Conservation (phyloP, 129 eudicot genomes). For the Saussurea involucrata region DNA sequence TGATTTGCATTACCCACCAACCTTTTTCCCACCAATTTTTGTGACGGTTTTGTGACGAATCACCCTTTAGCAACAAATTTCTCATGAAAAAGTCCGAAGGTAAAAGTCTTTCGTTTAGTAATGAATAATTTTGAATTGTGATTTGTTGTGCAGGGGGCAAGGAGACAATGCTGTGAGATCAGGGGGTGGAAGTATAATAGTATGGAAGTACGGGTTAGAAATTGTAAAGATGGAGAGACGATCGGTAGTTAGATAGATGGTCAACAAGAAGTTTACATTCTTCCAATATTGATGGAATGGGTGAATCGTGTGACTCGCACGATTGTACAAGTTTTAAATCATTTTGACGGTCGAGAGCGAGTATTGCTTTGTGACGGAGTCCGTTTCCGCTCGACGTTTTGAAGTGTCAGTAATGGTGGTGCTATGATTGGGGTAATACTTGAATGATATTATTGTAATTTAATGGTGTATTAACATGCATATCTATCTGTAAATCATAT, state of each 20-base stretch:
- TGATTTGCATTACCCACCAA: too few species aligned
- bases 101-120: too few species aligned
- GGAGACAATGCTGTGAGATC: conserved; percentile 75
- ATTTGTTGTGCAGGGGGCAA: conserved; percentile 51
- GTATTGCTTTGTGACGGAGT: not conserved
- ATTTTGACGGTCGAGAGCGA: conserved; percentile 1
- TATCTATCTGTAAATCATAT: too few species aligned
- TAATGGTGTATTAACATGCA: not conserved
- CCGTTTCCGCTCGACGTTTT: not conserved
- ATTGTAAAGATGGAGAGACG: conserved; percentile 49
- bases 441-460: not conserved
- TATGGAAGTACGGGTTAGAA: conserved; percentile 54
- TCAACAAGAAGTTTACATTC: not conserved
- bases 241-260: conserved; percentile 30
- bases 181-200: conserved; percentile 31
- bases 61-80: too few species aligned
- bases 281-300: not conserved
- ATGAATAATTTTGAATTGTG: not conserved
- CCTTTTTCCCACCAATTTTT: too few species aligned
- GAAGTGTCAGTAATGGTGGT: not conserved
- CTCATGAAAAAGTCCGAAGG: too few species aligned
- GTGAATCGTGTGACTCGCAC: not conserved
- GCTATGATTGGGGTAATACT: not conserved
- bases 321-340: not conserved
- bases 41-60: too few species aligned